phyloP scores from a whole-genome alignment of 257 asterid species.

The Eucommia ulmoides region DNA sequence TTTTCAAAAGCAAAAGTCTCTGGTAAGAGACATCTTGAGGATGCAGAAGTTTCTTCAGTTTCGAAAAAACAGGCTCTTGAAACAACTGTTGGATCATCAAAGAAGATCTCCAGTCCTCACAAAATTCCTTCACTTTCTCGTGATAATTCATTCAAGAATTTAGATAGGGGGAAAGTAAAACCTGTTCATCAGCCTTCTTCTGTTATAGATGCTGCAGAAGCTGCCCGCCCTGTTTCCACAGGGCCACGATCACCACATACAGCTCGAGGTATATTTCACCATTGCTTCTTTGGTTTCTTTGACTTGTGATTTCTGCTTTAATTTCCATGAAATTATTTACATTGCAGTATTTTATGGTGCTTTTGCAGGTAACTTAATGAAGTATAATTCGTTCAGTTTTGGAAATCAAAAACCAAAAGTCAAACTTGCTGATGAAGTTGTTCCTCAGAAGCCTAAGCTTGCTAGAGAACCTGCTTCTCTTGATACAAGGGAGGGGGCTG shows the following conservation, averaged over 20 bases:
- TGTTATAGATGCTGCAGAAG: constrained; percentile 25
- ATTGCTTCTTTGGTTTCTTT: too few species aligned
- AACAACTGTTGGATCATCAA: constrained; percentile 35
- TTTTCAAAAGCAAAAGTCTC: constrained; percentile 16
- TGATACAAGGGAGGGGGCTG: constrained; percentile 42
- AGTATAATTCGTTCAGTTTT: constrained; percentile 70
- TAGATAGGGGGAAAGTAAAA: constrained; percentile 40
- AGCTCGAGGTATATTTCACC: constrained; percentile 6
- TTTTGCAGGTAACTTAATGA: constrained; percentile 4
- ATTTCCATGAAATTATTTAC: too few species aligned
- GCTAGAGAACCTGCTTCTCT: constrained; percentile 40
- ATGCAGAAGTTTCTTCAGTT: constrained; percentile 55
- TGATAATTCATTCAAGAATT: constrained; percentile 47
- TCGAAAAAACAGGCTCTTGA: constrained; percentile 53
- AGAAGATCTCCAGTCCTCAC: constrained; percentile 27
- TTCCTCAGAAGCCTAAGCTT: constrained; percentile 57
- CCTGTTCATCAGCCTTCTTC: constrained; percentile 28
- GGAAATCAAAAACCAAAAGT: constrained; percentile 54
- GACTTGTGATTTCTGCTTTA: too few species aligned
- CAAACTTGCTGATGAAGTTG: constrained; percentile 61
- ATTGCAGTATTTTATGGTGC: not conserved
- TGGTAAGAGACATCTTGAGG: constrained; percentile 57
- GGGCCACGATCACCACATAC: constrained; percentile 26
- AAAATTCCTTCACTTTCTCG: constrained; percentile 36
- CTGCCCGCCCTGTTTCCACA: constrained; percentile 28